Conservation (phyloP, 1,139 yeast species). For the Kluyveromyces sp. region DNA sequence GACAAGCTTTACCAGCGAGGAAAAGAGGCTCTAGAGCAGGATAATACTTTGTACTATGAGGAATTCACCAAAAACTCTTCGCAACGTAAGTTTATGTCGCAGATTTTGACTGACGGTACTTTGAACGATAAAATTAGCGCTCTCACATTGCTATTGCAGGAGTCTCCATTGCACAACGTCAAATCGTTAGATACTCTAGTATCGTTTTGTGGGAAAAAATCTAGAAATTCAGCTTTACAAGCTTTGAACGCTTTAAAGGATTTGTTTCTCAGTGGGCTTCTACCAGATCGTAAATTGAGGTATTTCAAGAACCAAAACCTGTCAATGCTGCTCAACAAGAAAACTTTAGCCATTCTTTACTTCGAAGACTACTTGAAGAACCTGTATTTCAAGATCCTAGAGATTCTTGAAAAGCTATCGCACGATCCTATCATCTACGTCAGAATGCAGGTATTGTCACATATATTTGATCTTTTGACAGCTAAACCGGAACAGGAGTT, state of each 20-base stretch:
- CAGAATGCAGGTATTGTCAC: constrained; percentile 67
- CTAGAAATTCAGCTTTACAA: constrained; percentile 88
- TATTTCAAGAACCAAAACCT: constrained; percentile 77
- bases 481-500: constrained; percentile 96
- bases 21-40: constrained; percentile 55
- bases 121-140: constrained; percentile 94
- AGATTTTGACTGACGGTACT: constrained; percentile 88
- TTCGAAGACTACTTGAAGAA: constrained; percentile 86
- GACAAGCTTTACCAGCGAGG: constrained; percentile 63
- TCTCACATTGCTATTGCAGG: constrained; percentile 82
- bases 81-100: constrained; percentile 83
- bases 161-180: constrained; percentile 85
- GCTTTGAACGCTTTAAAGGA: constrained; percentile 87
- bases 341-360: constrained; percentile 64
- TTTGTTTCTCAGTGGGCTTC: constrained; percentile 65
- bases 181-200: constrained; percentile 76
- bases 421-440: constrained; percentile 94
- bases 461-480: constrained; percentile 71
- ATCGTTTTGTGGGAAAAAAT: constrained; percentile 79
- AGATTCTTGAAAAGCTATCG: constrained; percentile 48
- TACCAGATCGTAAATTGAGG: constrained; percentile 77
- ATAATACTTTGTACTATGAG: constrained; percentile 63
- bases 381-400: constrained; percentile 69
- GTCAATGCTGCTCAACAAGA: constrained; percentile 41
- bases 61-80: constrained; percentile 78